Evolutionary conservation across 495 filamentous ascomycete species (phyloP).

Genomic region (Aspergillus campestris): DNA sequence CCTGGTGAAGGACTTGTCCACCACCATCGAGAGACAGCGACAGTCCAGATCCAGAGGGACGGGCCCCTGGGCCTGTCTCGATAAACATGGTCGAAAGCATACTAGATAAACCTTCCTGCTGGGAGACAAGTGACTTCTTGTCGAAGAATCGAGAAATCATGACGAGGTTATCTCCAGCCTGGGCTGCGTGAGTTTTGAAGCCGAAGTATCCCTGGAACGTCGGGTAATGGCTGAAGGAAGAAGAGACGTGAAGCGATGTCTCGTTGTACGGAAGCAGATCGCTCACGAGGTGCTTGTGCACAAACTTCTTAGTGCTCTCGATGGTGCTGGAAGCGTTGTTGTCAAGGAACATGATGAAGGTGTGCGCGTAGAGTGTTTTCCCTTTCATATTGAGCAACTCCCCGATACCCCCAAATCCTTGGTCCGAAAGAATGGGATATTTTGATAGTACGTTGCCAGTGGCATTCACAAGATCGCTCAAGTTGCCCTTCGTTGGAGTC

Average conservation of each 20-base stretch:
- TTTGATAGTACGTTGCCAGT: slow-evolving; percentile 1
- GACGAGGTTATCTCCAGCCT: slow-evolving; percentile 8
- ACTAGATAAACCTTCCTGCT: slow-evolving; percentile 9
- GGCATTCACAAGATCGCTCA: background rate
- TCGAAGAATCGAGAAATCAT: slow-evolving; percentile 27
- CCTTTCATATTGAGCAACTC: slow-evolving; percentile 6
- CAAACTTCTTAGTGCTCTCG: slow-evolving; percentile 11
- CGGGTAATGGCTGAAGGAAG: background rate
- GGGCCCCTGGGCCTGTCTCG: slow-evolving; percentile 12
- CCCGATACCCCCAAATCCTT: slow-evolving; percentile 20
- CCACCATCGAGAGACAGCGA: slow-evolving; percentile 25
- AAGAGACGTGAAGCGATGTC: slow-evolving; percentile 14
- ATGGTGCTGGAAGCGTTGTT: slow-evolving; percentile 14
- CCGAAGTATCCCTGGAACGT: slow-evolving; percentile 17
- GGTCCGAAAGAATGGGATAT: slow-evolving; percentile 6
- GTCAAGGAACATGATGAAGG: slow-evolving; percentile 16
- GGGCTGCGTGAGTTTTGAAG: slow-evolving; percentile 9
- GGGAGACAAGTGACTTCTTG: slow-evolving; percentile 11
- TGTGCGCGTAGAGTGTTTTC: slow-evolving; percentile 7
- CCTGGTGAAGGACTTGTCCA: slow-evolving; percentile 21
- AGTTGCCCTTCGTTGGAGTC: background rate
- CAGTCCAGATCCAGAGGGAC: too few relatives aligned
- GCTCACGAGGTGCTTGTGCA: slow-evolving; percentile 10
- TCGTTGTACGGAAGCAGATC: slow-evolving; percentile 17
- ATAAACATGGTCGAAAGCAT: slow-evolving; percentile 16